phyloP scores from a whole-genome alignment of 257 asterid species.

The Solanum sejunctum region DNA sequence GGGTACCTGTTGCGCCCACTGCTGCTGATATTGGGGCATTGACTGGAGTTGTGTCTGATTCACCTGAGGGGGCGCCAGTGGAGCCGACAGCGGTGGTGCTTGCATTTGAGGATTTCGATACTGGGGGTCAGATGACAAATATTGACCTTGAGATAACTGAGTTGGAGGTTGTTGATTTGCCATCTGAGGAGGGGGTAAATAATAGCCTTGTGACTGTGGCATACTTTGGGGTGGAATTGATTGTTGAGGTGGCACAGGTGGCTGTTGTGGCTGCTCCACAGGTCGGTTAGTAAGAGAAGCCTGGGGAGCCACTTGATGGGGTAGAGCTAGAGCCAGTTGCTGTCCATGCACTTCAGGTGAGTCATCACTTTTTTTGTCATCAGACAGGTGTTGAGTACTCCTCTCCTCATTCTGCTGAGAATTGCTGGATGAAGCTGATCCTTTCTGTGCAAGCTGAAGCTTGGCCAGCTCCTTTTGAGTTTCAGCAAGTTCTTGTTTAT shows the following conservation, averaged over 20 bases:
- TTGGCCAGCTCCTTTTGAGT: constrained; percentile 87
- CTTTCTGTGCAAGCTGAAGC: constrained; percentile 79
- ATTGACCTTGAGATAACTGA: constrained; percentile 50
- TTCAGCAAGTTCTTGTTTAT: constrained; percentile 93
- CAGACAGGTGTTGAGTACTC: constrained; percentile 31
- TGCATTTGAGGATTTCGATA: constrained; percentile 41
- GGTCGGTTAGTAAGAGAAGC: constrained; percentile 32
- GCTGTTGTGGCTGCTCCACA: constrained; percentile 48
- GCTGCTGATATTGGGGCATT: constrained; percentile 53
- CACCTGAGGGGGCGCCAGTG: constrained; percentile 44
- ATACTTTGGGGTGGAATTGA: constrained; percentile 49
- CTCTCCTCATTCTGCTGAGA: constrained; percentile 55
- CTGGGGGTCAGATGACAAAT: constrained; percentile 33
- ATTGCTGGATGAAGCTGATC: constrained; percentile 34
- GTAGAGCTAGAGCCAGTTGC: constrained; percentile 83
- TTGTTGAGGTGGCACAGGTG: constrained; percentile 41
- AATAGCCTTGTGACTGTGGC: constrained; percentile 40
- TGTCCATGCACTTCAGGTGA: constrained; percentile 39
- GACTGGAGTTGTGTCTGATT: constrained; percentile 41
- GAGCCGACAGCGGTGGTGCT: constrained; percentile 44
- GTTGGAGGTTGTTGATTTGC: constrained; percentile 21
- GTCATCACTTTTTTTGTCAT: constrained; percentile 39
- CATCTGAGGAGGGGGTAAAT: constrained; percentile 43
- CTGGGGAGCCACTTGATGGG: constrained; percentile 62
- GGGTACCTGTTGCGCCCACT: constrained; percentile 57